Percentiles rank a stretch among this genome's conserved stretches.
Conservation (phyloP, 169 alveolate genomes). For the Plasmodium gaboni region DNA sequence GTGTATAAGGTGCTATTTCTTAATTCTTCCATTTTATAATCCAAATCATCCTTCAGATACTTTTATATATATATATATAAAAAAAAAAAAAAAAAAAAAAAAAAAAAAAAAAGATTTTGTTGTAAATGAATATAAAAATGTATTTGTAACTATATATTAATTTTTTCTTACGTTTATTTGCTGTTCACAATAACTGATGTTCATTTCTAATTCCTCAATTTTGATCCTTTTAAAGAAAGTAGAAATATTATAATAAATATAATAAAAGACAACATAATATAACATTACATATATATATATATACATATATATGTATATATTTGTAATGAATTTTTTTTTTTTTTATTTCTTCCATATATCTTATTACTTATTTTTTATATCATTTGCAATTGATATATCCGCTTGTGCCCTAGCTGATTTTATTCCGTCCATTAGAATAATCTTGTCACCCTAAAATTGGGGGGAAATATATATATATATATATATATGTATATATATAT, state of each 20-base stretch:
- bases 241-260: not conserved
- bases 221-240: conserved; percentile 22
- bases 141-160: not conserved
- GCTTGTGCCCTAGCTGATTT: conserved; percentile 58
- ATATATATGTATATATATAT: not conserved
- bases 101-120: not conserved
- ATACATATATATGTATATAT: not conserved
- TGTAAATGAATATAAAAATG: conserved; percentile 4
- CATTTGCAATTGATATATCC: conserved; percentile 67
- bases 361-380: conserved; percentile 52
- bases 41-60: conserved; percentile 43
- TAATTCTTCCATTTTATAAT: conserved; percentile 20
- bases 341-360: not conserved
- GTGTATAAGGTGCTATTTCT: conserved; percentile 12
- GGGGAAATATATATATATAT: not conserved
- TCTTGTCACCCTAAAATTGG: conserved; percentile 53
- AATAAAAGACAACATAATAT: not conserved
- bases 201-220: conserved; percentile 59
- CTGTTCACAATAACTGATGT: conserved; percentile 61
- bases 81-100: conserved; percentile 1
- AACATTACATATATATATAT: not conserved
- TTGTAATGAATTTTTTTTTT: not conserved
- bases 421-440: conserved; percentile 59
- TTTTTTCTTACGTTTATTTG: conserved; percentile 45
- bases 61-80: not conserved